Evolutionary conservation across 2,329 filamentous ascomycete species (phyloP), one percentile per base, ranked within the genome.

Genomic region (Ambrosiella xylebori): DNA sequence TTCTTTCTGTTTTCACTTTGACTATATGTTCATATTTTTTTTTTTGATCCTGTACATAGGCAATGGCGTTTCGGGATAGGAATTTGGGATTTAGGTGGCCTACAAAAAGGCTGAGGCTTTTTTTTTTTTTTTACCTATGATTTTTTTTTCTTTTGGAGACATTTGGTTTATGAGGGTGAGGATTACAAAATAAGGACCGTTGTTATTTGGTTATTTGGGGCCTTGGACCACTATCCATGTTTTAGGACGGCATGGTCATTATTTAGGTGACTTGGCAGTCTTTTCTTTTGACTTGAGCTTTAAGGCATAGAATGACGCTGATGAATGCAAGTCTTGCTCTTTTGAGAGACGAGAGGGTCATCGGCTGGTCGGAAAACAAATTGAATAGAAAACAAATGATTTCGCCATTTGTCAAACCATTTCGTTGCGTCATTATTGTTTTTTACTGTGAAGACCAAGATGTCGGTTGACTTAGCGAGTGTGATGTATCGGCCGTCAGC

Each of bases 101-200:
- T 27, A 27, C 19, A 27, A 27, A 27, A 27, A 27, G 19, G 19
- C 19, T 3, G 19, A 27, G 39, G 39, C 15, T 38, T 58, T 37
- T 5, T 11, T 44, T 44, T 58, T 13, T 54, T 57, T 36, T 45
- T 50, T 15, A 19, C 57, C n/a, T 50, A 51, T n/a, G 19, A 54
- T 35, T 56, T 35, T 38, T 58, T 52, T 35, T 57, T 38, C 44
- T 37, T 44, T 39, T 15, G n/a, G 8, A 56, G n/a, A n/a, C 40
- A 17, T 41, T 39, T 53, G 49, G 11, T 15, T 53, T 44, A 57
- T 19, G 56, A 36, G 44, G 38, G 8, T 41, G 27, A 27, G 2
- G 19, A 27, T 27, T 27, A 27, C 19, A 2, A 27, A 27, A 27
- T 27, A 27, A 27, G 19, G 3, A 27, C 19, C 3, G 3, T 27